A percentile compares a stretch with the other conserved stretches of the same genome.
Evolutionary conservation across 257 asterid species (phyloP).

Genomic region (Hygrophila difformis): DNA sequence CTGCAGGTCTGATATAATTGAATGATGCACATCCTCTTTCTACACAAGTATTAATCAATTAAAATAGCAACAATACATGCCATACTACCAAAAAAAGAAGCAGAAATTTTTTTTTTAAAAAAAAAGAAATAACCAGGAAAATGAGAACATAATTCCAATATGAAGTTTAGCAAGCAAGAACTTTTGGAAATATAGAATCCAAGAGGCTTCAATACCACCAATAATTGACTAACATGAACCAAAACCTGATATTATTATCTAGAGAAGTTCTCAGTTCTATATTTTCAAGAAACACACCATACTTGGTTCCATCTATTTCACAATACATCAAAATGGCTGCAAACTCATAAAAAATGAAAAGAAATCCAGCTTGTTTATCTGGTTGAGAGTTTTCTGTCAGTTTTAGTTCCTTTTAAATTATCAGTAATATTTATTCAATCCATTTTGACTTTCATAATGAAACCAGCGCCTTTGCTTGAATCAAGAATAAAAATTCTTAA

Average conservation of each 20-base stretch:
- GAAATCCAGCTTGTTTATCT: background rate
- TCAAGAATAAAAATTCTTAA: no score
- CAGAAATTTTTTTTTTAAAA: no score
- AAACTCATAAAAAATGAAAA: conserved; percentile 1
- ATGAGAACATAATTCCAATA: conserved; percentile 11
- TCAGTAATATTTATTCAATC: background rate
- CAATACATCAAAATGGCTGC: background rate
- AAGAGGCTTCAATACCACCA: no score
- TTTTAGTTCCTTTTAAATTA: conserved; percentile 3
- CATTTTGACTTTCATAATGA: no score
- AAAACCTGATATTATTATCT: background rate
- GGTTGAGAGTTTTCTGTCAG: conserved; percentile 1
- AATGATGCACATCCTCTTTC: conserved; percentile 99
- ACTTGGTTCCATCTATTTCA: no score
- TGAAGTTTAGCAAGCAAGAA: background rate
- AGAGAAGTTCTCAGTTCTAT: no score
- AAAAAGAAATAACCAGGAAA: no score
- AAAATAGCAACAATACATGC: no score
- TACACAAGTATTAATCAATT: conserved; percentile 26
- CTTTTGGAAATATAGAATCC: background rate
- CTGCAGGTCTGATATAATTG: conserved; percentile 97
- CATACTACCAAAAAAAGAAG: no score
- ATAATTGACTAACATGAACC: conserved; percentile 3
- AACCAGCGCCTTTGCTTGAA: no score
- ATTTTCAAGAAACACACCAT: no score